A percentile compares a stretch with the other conserved stretches of the same genome.
Evolutionary conservation across 176 grass and related monocot genomes (phyloP).

Genomic region (Tillandsia leiboldiana): DNA sequence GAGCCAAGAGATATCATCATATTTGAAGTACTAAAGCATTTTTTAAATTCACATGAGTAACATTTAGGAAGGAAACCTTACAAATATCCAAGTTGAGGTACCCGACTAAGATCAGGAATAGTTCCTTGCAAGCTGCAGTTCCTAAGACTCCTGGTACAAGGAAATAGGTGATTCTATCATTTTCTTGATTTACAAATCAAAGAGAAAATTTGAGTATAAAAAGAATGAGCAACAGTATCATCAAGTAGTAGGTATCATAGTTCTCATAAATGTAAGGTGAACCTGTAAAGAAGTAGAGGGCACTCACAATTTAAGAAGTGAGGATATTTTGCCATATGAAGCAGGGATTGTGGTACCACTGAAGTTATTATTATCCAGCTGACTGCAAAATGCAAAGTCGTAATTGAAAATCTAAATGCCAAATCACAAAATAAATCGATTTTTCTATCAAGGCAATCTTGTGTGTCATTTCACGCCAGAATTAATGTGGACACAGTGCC

Average conservation of each 20-base stretch:
- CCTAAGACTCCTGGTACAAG: slow-evolving; percentile 71
- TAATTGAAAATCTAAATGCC: too few relatives aligned
- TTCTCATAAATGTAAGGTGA: neutral
- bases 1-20: too few relatives aligned
- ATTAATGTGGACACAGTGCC: too few relatives aligned
- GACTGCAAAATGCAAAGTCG: slow-evolving; percentile 40
- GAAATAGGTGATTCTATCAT: neutral
- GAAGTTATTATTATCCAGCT: slow-evolving; percentile 97
- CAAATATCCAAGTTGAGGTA: slow-evolving; percentile 62
- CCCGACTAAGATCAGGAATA: slow-evolving; percentile 60
- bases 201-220: neutral
- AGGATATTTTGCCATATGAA: slow-evolving; percentile 45
- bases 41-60: neutral
- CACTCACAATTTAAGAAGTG: slow-evolving; percentile 88
- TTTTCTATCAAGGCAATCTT: too few relatives aligned
- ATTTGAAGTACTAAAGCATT: neutral
- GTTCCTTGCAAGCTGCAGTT: slow-evolving; percentile 83
- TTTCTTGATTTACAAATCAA: neutral
- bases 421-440: too few relatives aligned
- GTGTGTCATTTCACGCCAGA: too few relatives aligned
- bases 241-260: neutral
- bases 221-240: neutral
- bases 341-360: slow-evolving; percentile 57
- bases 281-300: slow-evolving; percentile 7
- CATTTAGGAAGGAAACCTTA: slow-evolving; percentile 29